Percentiles rank a stretch among this genome's conserved stretches.
phyloP scores from a whole-genome alignment of 2,329 filamentous ascomycete genomes.

The Phaeoacremonium minimum region DNA sequence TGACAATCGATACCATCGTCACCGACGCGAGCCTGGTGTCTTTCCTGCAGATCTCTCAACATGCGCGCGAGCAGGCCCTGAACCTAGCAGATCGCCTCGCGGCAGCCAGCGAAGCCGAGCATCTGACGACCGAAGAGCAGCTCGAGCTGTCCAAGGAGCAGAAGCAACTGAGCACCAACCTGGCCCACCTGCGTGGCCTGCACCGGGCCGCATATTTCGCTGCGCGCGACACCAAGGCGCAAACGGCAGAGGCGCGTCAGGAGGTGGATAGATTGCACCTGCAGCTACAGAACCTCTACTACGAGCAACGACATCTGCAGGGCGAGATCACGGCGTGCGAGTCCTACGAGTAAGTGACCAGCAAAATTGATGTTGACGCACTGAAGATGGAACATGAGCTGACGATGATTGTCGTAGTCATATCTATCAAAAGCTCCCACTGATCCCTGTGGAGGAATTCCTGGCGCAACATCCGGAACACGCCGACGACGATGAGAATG shows the following conservation, averaged over 20 bases:
- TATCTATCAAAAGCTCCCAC: constrained; percentile 79
- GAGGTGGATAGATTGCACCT: constrained; percentile 90
- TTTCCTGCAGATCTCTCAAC: constrained; percentile 68
- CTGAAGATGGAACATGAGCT: too few relatives aligned
- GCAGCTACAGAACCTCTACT: constrained; percentile 92
- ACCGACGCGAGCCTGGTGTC: constrained; percentile 61
- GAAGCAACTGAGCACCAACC: constrained; percentile 73
- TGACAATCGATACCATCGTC: constrained; percentile 55
- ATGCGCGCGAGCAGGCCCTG: constrained; percentile 69
- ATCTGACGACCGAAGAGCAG: constrained; percentile 41
- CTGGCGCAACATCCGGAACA: constrained; percentile 72
- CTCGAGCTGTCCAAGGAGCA: constrained; percentile 68
- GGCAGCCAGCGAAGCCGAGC: constrained; percentile 36
- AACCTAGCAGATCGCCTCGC: constrained; percentile 53
- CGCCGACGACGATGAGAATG: constrained; percentile 66
- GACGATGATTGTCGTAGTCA: too few relatives aligned
- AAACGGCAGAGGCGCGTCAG: constrained; percentile 81
- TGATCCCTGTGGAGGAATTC: constrained; percentile 82
- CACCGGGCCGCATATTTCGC: constrained; percentile 78
- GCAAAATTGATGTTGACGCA: too few relatives aligned
- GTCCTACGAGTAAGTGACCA: constrained; percentile 73
- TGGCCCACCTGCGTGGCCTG: constrained; percentile 75
- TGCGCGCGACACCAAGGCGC: constrained; percentile 79
- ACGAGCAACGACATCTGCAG: constrained; percentile 86
- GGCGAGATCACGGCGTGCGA: constrained; percentile 90